phyloP scores from a whole-genome alignment of 441 rosid genomes.

The Populus hybrid region DNA sequence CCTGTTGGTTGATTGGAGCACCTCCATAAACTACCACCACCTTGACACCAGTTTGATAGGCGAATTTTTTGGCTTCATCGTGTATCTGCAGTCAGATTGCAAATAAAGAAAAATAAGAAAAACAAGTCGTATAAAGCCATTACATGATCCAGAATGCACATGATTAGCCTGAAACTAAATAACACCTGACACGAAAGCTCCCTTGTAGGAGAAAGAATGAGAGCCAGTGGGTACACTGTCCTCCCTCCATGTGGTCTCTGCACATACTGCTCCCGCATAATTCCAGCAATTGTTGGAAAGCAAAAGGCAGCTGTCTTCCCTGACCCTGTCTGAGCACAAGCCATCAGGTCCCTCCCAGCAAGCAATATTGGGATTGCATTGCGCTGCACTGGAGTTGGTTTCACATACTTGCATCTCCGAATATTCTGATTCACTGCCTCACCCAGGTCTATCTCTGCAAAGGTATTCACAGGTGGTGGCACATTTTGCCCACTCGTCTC shows the following conservation, averaged over 20 bases:
- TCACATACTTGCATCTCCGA: slow-evolving; percentile 81
- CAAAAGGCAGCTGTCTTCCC: slow-evolving; percentile 97
- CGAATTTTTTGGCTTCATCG: slow-evolving; percentile 79
- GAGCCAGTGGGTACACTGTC: slow-evolving; percentile 73
- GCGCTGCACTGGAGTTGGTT: slow-evolving; percentile 91
- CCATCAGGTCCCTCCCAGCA: slow-evolving; percentile 87
- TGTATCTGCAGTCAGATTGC: slow-evolving; percentile 57
- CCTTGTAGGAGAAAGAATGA: slow-evolving; percentile 84
- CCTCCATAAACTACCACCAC: slow-evolving; percentile 94
- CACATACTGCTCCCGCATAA: slow-evolving; percentile 49
- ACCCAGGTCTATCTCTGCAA: slow-evolving; percentile 83
- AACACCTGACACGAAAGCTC: slow-evolving; percentile 83
- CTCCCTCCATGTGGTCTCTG: slow-evolving; percentile 77
- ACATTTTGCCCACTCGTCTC: slow-evolving; percentile 87
- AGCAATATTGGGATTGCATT: slow-evolving; percentile 78
- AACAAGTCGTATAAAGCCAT: not conserved
- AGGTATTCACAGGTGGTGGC: slow-evolving; percentile 72
- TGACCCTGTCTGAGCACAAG: slow-evolving; percentile 95
- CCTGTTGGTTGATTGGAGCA: slow-evolving; percentile 86
- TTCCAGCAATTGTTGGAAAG: slow-evolving; percentile 85
- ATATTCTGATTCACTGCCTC: slow-evolving; percentile 73
- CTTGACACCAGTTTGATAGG: slow-evolving; percentile 82
- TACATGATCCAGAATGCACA: slow-evolving; percentile 5
- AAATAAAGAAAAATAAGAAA: not conserved
- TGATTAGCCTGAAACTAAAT: slow-evolving; percentile 9